Base-by-base conservation (phyloP, 202 grass and related monocot genomes). In the Saccharum hybrid region DNA sequence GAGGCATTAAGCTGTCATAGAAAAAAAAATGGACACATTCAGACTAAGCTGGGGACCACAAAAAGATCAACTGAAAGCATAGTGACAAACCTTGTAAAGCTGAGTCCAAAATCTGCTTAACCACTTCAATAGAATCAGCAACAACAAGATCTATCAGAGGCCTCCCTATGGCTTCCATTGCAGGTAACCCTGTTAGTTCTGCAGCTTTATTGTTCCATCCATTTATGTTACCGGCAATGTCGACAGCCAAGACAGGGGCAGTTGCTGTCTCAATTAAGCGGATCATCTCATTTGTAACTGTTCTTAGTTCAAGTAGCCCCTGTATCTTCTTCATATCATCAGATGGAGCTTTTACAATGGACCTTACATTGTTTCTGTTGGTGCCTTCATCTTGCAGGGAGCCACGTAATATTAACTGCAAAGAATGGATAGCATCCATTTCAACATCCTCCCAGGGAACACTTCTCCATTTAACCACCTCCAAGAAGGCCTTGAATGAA, bases 381-480 rank as follows among this genome's bases (percentile, higher is more conserved):
- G 74, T 54, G 22, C 84, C 78, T 66, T 99, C 88, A 28, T 94
- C 88, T 90, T 94, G 87, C 84, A 96, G 81, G 36, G 91, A 94
- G 10, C 88, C 91, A 70, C 88, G 96, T 40, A 99, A 63, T 77
- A 99, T 99, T 79, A 99, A 77, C 88, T 96, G 96, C 89, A 99
- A 76, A n/a, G 96, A 96, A 86, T 96, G 96, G 81, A 99, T 99
- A 64, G 96, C 91, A 26, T 99, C 96, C 93, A 99, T 96, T 76
- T 99, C 96, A 40, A 99, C 88, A 90, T 99, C 96, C 77, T 99
- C 96, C 96, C 93, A 96, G 66, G 93, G 89, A 85, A 96, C 86
- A 87, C 96, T 99, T 76, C 91, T 96, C 89, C 88, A 87, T 81
- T 99, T 99, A 60, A 96, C 91, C 51, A 99, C 93, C 84, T 99